Conservation (phyloP, 2,329 filamentous ascomycete species). For the Daldinia eschscholtzii region DNA sequence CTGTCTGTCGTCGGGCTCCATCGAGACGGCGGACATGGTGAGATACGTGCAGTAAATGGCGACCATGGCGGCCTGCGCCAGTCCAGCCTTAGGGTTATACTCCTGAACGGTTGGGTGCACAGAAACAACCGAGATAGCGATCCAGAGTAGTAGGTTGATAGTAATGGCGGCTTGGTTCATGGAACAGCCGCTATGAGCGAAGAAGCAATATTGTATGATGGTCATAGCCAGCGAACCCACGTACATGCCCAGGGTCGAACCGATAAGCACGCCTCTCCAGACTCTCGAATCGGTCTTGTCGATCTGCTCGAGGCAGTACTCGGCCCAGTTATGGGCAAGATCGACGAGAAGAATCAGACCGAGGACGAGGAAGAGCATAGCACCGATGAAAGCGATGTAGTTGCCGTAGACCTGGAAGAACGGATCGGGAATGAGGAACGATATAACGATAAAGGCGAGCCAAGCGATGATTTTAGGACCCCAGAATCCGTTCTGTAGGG, state of each 20-base stretch:
- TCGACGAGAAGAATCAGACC: constrained; percentile 94
- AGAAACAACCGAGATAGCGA: constrained; percentile 84
- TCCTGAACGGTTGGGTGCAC: constrained; percentile 92
- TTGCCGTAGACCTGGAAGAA: constrained; percentile 98
- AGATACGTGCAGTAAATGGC: constrained; percentile 98
- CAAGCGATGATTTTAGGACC: constrained; percentile 94
- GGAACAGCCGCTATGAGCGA: constrained; percentile 81
- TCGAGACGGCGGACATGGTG: constrained; percentile 97
- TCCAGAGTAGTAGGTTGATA: constrained; percentile 87
- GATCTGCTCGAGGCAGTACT: constrained; percentile 94
- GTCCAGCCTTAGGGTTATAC: constrained; percentile 90
- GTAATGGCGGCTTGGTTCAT: constrained; percentile 99
- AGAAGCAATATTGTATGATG: constrained; percentile 97
- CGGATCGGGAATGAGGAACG: constrained; percentile 93
- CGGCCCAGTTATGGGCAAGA: constrained; percentile 95
- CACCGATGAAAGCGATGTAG: constrained; percentile 88
- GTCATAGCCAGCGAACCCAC: constrained; percentile 92
- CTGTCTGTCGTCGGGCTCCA: constrained; percentile 93
- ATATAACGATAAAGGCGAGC: constrained; percentile 87
- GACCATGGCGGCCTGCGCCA: constrained; percentile 98
- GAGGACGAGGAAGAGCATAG: constrained; percentile 92
- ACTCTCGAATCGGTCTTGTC: constrained; percentile 86
- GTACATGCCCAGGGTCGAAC: constrained; percentile 95
- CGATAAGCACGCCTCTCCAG: constrained; percentile 90
- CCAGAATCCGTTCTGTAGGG: constrained; percentile 98